Evolutionary conservation across 345 rosid genomes (phyloP), one percentile per base, ranked within the genome.

Genomic region (Raphanus sativus): DNA sequence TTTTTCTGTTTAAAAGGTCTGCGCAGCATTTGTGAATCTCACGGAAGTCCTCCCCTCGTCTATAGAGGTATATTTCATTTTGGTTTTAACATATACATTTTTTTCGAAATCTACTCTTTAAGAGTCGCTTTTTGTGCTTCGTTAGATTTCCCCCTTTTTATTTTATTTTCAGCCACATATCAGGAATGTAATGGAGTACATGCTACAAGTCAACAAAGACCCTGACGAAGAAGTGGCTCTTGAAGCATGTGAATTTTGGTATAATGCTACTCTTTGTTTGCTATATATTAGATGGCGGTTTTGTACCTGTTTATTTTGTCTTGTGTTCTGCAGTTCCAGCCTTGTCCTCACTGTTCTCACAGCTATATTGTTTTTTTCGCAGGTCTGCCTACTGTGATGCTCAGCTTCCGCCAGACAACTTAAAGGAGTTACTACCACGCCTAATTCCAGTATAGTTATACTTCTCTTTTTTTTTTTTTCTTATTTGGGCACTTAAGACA

Each of bases 201-300:
- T 93, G 80, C 75, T 95, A 86, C 97, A 86, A 95, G 97, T 90
- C 79, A 95, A 89, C 89, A 92, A 86, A 82, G 97, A 92, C 71
- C 65, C 80, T 62, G 96, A 95, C 73, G 98, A 89, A 26, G 99
- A 92, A 80, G 98, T 95, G 71, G 91, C 96, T 69, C 98, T 95
- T 68, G 99, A 95, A 86, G 96, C 98, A 45, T 89, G 98, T 79
- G 99, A 95, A 89, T 92, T 91, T 80, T 95, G 98, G 99, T 95
- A 87, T 55, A 55, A 16, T n/a, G 16, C 30, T 65, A 2, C 26
- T 45, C 32, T 16, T 62, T 73, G 56, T 66, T 69, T 50, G 59
- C 45, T 69, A 64, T 55, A 50, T 61, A 21, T 21, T 21, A n/a
- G 34, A 40, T 16, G 34, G 32, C 2, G 11, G 56, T 25, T 64